Evolutionary conservation across 352 stramenopile species (phyloP), one percentile per base, ranked within the genome.

Genomic region (Globisporangium irregulare): DNA sequence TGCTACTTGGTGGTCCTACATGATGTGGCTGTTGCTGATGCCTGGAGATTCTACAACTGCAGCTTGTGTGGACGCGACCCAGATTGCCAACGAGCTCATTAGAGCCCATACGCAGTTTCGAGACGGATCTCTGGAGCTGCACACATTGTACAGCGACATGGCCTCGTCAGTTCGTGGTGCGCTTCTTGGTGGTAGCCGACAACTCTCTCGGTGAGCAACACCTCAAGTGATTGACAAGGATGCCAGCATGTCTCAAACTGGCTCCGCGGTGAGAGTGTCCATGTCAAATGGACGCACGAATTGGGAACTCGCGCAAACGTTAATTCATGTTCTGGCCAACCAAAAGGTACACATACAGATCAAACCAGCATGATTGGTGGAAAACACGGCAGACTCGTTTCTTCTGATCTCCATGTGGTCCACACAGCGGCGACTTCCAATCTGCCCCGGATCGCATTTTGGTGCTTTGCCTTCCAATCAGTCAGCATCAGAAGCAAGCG

Each of bases 381-480:
- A n/a, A 50, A 50, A n/a, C 15, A 9, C 15, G 15, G 2, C 15
- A 2, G 4, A n/a, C 15, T 50, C 41, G 14, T 50, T 43, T 50
- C 14, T n/a, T 50, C 15, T 15, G 41, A 9, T 18, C 41, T 50
- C 41, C 14, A 50, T 50, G 41, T 50, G 41, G 41, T 50, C 41
- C 41, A 50, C 41, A 50, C 41, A 0, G 15, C 2, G 41, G 41
- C 15, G 43, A 10, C 43, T 51, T 51, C 43, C 43, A 51, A 51
- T 51, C 43, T 8, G 5, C 4, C 18, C 18, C 43, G 9, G 43
- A 51, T 22, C 43, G 18, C 15, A 51, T 22, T 51, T 51, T 51
- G 43, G 43, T 51, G 43, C 43, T 51, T 51, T 51, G 43, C 43
- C 43, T 51, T 51, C 43, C 43, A 51, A 51, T 51, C 43, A 51